Evolutionary conservation across 768 basidiomycete genomes (phyloP), one percentile per base, ranked within the genome.

Genomic region (Mycena floridula): DNA sequence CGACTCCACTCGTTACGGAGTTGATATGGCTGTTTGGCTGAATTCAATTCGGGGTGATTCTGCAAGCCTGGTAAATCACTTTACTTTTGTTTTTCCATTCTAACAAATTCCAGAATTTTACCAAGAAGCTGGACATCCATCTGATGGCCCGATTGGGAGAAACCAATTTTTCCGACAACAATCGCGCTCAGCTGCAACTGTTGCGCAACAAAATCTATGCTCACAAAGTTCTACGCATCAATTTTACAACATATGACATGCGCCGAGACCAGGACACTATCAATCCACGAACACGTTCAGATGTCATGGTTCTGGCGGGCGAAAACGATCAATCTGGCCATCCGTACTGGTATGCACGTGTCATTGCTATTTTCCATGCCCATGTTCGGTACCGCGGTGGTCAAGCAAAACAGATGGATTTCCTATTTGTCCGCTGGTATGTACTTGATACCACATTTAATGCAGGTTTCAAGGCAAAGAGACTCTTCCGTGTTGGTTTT

Each of bases 161-260:
- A 30, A 18, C 13, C 18, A 4, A 3, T 3, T 35, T 35, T 7
- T 15, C 32, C 3, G 32, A 35, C 7, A 7, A 35, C 13, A 18
- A 35, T 7, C 3, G 32, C 4, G 13, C 3, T 35, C 32, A 7
- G 13, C 15, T 35, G 13, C 15, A 35, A 13, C 13, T 35, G 13
- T 3, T 35, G 18, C 13, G 18, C 28, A 9, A 35, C 18, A 18
- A 15, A 3, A 35, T 35, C 32, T 35, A 35, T 18, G 13, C 32
- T 4, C 32, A 35, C 32, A 35, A 35, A 7, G 38, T 39, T 13
- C 38, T 39, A 2, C 7, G 37, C 11, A 39, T 69, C 38, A 62
- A 67, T 53, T 69, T 67, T 43, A 69, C 65, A 0, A 65, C 65
- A 8, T 72, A 70, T 7, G 32, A 35, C 7, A 35, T 35, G 32